Base-by-base conservation (phyloP, 2,329 filamentous ascomycete genomes). In the Moelleriella libera region DNA sequence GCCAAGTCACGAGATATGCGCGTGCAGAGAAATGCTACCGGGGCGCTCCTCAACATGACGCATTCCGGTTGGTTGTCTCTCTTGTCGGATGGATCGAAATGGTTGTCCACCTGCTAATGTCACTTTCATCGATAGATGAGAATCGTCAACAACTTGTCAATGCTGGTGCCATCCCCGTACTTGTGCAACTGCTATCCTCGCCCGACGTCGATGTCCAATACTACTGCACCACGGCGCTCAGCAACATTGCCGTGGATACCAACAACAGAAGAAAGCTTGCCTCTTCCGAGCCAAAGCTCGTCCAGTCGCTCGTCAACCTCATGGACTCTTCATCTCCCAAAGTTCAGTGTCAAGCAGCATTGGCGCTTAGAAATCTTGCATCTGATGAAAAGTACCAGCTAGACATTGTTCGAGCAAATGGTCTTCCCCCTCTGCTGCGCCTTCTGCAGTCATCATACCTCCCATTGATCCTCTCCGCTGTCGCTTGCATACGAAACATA, bases 301-400 rank as follows among this genome's bases (percentile, higher is more conserved):
- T 98, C 29, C 88, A 95, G 61, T 95, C 88, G 7, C 72, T 98
- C 45, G 92, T 98, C 47, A 87, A 92, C 58, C 74, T 98, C 30
- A 98, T 97, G 89, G 90, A 96, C 62, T 96, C 90, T 0, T 89
- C 88, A 14, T 96, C 90, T 1, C 88, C 89, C 44, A 98, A 97
- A 65, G 92, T 98, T 9, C 92, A 98, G 65, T 97, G 92, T 62
- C 92, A 98, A 69, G 92, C 92, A 47, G 92, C 92, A 28, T 72
- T 98, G 42, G 92, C 92, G 30, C 78, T 98, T 45, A 81, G 92
- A 58, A 98, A 98, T 61, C 74, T 98, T 46, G 92, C 92, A 5
- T 98, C 92, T 11, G 92, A 98, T 62, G 92, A 98, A 64, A 95
- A 96, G 63, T 98, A 98, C 60, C 92, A 98, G 67, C 79, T 98